Evolutionary conservation across 192 early-diverging fungal genomes (phyloP), one percentile per base, ranked within the genome.

Genomic region (Phycomyces nitens): DNA sequence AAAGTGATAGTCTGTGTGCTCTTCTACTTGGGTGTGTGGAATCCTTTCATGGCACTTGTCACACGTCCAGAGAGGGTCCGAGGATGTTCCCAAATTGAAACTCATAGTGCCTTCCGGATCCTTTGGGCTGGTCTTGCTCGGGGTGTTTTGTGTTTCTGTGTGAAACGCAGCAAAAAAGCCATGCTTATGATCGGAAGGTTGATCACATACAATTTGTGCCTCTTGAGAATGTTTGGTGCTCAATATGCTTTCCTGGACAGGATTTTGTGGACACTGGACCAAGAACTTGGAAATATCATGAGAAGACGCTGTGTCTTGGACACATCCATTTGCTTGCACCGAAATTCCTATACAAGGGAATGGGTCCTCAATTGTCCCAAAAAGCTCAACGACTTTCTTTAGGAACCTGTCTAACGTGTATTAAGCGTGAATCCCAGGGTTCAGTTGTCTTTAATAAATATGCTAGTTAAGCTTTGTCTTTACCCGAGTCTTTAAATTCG

Each of bases 1-100:
- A 68, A 84, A 80, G 59, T 86, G 84, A 56, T 42, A 85, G 61
- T 86, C 84, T 16, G 53, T 56, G 60, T 86, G 84, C 54, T 85
- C 84, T 11, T 52, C 66, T 20, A 70, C 44, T 50, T 72, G 22
- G 3, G 55, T 14, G 12, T 34, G 8, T 0, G 63, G 34, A 23
- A 79, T 69, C 20, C 40, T 39, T 42, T 72, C 23, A 42, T 64
- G 18, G 20, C 77, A 79, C 53, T 64, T 34, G 42, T 62, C 71
- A 68, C 62, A 59, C 26, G 42, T 43, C 73, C 69, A 58, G 2
- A 47, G 12, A 18, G 18, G 11, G 7, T 34, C 29, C 29, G 29
- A 34, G 29, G 29, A 5, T 34, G 29, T 34, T 34, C 7, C 29
- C 29, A 34, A 34, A 34, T 34, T 34, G 29, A 34, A 34, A 34